A percentile compares a stretch with the other conserved stretches of the same genome.
Conservation (phyloP, 192 early-diverging fungal genomes). For the Rhizoclosmatium globosum region DNA sequence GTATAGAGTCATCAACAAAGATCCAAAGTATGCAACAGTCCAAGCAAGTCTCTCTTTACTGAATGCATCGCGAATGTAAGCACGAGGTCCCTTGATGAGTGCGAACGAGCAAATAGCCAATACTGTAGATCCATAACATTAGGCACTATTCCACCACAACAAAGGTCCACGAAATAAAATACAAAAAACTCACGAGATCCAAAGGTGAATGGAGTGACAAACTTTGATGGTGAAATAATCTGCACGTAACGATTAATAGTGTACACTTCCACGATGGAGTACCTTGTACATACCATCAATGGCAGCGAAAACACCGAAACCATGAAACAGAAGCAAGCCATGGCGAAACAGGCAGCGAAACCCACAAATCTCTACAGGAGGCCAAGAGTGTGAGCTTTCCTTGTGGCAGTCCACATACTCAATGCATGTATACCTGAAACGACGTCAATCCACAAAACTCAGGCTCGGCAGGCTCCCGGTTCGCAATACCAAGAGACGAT, state of each 20-base stretch:
- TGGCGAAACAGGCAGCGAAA: conserved; percentile 42
- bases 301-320: conserved; percentile 54
- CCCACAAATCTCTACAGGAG: conserved; percentile 46
- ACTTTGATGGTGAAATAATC: conserved; percentile 51
- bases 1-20: conserved; percentile 86
- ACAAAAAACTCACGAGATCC: conserved; percentile 39
- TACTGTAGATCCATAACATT: not conserved
- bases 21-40: conserved; percentile 79
- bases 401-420: not conserved
- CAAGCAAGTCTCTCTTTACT: conserved; percentile 83
- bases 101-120: conserved; percentile 67
- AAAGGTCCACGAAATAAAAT: no score
- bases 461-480: conserved; percentile 37
- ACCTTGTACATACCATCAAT: conserved; percentile 31
- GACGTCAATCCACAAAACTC: conserved; percentile 55
- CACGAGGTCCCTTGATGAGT: conserved; percentile 79
- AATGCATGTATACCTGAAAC: conserved; percentile 40
- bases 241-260: not conserved
- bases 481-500: conserved; percentile 40
- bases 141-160: no score
- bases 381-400: not conserved
- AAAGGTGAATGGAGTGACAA: conserved; percentile 54
- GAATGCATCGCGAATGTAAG: conserved; percentile 82
- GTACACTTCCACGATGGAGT: not conserved
- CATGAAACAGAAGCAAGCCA: conserved; percentile 56